A percentile compares a stretch with the other conserved stretches of the same genome.
These are phyloP conservation scores for Phytophthora sp. DNA, from an alignment of 352 stramenopile genomes.

Conservation along the genomic window DNA sequence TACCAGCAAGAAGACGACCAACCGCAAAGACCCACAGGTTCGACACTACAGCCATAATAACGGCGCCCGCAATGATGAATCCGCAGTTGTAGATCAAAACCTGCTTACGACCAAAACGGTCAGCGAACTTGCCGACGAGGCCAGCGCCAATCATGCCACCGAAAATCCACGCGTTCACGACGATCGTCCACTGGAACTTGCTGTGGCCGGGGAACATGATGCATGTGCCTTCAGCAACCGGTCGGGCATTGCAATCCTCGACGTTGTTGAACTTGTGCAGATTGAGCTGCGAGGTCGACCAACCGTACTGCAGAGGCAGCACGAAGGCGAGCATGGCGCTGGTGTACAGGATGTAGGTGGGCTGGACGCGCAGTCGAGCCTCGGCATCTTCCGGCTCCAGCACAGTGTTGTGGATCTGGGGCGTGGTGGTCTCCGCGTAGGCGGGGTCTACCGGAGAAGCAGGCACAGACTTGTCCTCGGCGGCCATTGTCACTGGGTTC, in stretches of 20 bases:
- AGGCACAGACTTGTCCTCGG: slow-evolving; percentile 23
- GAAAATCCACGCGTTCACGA: slow-evolving; percentile 59
- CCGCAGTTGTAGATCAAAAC: slow-evolving; percentile 46
- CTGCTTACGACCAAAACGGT: slow-evolving; percentile 47
- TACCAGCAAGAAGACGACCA: slow-evolving; percentile 54
- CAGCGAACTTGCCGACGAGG: slow-evolving; percentile 38
- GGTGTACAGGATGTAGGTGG: slow-evolving; percentile 44
- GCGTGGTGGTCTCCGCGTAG: slow-evolving; percentile 27
- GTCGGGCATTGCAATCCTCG: slow-evolving; percentile 34
- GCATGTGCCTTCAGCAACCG: slow-evolving; percentile 37
- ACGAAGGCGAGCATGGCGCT: slow-evolving; percentile 44
- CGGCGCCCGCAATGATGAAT: slow-evolving; percentile 47
- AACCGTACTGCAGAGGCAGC: slow-evolving; percentile 48
- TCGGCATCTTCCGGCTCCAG: slow-evolving; percentile 31
- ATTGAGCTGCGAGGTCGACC: slow-evolving; percentile 53
- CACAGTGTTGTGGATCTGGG: slow-evolving; percentile 27
- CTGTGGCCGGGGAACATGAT: slow-evolving; percentile 55
- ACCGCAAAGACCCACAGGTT: slow-evolving; percentile 45
- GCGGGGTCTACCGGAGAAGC: slow-evolving; percentile 20
- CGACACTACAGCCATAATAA: slow-evolving; percentile 35
- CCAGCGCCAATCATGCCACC: slow-evolving; percentile 51
- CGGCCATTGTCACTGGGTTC: slow-evolving; percentile 16
- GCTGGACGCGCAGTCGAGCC: slow-evolving; percentile 16
- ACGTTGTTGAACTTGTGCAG: slow-evolving; percentile 50
- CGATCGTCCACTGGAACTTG: slow-evolving; percentile 52